These are phyloP conservation scores for Penstemon barbatus DNA, from an alignment of 257 asterid genomes.

Conservation along the genomic window DNA sequence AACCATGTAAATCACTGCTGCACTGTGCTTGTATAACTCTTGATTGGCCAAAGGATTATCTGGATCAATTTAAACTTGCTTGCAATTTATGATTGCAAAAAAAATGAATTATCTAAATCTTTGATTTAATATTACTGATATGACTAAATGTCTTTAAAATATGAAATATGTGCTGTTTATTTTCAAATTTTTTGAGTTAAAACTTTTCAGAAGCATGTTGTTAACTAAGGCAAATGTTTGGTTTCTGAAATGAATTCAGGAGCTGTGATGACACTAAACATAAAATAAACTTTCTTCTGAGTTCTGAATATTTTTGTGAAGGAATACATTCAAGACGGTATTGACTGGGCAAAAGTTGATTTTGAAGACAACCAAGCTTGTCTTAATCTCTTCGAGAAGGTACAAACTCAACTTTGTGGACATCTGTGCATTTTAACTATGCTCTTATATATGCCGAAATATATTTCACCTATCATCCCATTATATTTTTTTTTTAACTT, in stretches of 20 bases:
- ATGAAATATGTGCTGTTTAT: background rate
- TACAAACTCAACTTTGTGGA: slow-evolving; percentile 30
- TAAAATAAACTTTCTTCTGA: slow-evolving; percentile 12
- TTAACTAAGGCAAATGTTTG: slow-evolving; percentile 11
- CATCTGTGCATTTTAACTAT: too few relatives aligned
- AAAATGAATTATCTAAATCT: too few relatives aligned
- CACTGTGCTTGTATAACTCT: background rate
- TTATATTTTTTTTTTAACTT: too few relatives aligned
- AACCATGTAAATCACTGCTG: background rate
- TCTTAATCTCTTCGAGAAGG: slow-evolving; percentile 96
- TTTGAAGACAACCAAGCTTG: slow-evolving; percentile 98
- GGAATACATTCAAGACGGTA: slow-evolving; percentile 98
- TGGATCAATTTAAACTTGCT: background rate
- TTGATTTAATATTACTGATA: background rate
- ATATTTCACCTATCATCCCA: too few relatives aligned
- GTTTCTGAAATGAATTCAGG: slow-evolving; percentile 12
- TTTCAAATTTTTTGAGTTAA: background rate
- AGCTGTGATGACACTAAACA: slow-evolving; percentile 24
- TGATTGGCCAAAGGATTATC: background rate
- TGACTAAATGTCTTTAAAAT: slow-evolving; percentile 7
- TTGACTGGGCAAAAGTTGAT: slow-evolving; percentile 97
- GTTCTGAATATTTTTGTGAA: slow-evolving; percentile 38
- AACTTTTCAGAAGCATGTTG: slow-evolving; percentile 2
- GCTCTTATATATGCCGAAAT: too few relatives aligned
- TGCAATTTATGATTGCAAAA: background rate